Evolutionary conservation across 1,139 yeast species (phyloP).

Genomic region (Nakaseomyces bracarensis): DNA sequence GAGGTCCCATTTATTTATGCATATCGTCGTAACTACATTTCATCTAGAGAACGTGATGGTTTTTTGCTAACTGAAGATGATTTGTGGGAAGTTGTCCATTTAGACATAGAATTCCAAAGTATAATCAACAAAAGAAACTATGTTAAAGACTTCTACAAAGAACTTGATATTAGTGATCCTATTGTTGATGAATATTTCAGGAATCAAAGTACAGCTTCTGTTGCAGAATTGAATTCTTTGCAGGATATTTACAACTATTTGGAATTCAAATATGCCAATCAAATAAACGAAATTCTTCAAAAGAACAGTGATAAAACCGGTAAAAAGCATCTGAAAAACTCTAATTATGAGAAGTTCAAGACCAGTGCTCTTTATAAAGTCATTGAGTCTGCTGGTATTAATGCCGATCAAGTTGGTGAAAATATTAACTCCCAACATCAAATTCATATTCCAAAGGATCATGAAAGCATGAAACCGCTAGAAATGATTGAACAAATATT

Average conservation of each 20-base stretch:
- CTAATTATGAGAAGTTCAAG: conserved; percentile 68
- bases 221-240: conserved; percentile 51
- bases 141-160: conserved; percentile 49
- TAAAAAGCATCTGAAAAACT: conserved; percentile 65
- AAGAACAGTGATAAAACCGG: conserved; percentile 28
- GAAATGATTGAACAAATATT: conserved; percentile 52
- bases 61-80: conserved; percentile 70
- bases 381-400: conserved; percentile 66
- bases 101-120: conserved; percentile 86
- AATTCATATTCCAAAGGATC: conserved; percentile 64
- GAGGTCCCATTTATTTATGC: conserved; percentile 98
- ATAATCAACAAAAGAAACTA: conserved; percentile 66
- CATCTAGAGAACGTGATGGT: conserved; percentile 45
- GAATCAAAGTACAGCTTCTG: conserved; percentile 44
- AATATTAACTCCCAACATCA: conserved; percentile 67
- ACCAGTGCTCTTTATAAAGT: conserved; percentile 59
- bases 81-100: conserved; percentile 80
- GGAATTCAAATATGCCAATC: conserved; percentile 70
- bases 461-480: conserved; percentile 55
- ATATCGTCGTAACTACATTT: conserved; percentile 77
- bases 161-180: conserved; percentile 51
- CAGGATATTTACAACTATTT: conserved; percentile 85
- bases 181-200: conserved; percentile 48
- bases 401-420: conserved; percentile 75
- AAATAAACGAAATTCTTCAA: conserved; percentile 45